Base-by-base conservation (phyloP, 148 eudicot genomes). In the Rhododendron vialii region DNA sequence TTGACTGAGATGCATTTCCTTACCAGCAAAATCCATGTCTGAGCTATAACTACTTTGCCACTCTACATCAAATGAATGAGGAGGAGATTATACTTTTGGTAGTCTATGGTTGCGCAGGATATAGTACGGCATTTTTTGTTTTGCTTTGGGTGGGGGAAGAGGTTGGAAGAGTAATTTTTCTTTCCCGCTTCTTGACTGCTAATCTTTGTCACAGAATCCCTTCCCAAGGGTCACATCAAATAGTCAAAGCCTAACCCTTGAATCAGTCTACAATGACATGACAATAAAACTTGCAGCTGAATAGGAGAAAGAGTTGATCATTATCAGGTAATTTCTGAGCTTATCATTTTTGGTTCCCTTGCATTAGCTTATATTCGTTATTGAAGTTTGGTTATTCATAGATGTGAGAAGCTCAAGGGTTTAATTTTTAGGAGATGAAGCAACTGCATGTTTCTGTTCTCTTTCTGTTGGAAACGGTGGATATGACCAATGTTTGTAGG, bases 261-360 rank as follows among this genome's bases (percentile, higher is more conserved):
- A 84, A 33, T 35, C 14, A 30, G 20, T 5, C 45, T 26, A 33
- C n/a, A 2, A 48, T 50, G 67, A 24, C 69, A 73, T 28, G 15
- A 10, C 63, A 28, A 67, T 57, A 1, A n/a, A 26, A 11, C 41
- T 71, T 48, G 73, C 33, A 28, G 85, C 85, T 15, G 22, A 45
- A 3, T 28, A 38, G 33, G 35, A 43, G 36, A 28, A 6, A 41
- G 33, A 35, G 35, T 24, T 18, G 51, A 22, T 75, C 41, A 75
- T 51, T 30, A 30, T 84, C 81, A 84, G 86, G 86, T 84, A 84
- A 35, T 75, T 74, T 74, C 61, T 74, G 35, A 20, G 22, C 36
- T 51, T 13, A 10, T 18, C 51, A 24, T 35, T 51, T 53, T 84
- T 20, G 7, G 38, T 74, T 30, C 28, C 45, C 41, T 12, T 57